Evolutionary conservation across 352 stramenopile genomes (phyloP).

Genomic region (Pythium guiyangense): DNA sequence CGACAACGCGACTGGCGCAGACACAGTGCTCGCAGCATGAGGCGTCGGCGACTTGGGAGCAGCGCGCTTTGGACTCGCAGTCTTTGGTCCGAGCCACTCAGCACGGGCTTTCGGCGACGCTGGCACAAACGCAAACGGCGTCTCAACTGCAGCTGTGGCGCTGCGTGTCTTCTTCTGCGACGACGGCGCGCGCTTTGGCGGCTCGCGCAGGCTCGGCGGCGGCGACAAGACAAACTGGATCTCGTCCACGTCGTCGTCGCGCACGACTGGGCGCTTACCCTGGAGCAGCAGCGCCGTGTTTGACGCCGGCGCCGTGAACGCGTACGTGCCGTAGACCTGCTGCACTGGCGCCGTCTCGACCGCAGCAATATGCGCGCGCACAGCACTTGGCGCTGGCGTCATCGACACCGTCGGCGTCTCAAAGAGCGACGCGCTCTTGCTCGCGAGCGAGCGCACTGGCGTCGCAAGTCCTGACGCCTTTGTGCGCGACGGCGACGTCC

Average conservation of each 20-base stretch:
- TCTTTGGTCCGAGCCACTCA: constrained; percentile 28
- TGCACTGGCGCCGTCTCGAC: not conserved
- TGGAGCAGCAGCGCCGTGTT: constrained; percentile 10
- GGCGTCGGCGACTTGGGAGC: constrained; percentile 11
- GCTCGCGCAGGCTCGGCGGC: constrained; percentile 47
- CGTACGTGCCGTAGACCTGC: constrained; percentile 29
- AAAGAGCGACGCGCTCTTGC: constrained; percentile 11
- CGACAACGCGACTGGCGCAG: no score
- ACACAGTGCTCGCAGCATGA: constrained; percentile 5
- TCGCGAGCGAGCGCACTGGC: not conserved
- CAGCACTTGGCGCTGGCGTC: constrained; percentile 19
- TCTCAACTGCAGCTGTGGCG: constrained; percentile 20
- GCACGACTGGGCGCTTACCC: constrained; percentile 8
- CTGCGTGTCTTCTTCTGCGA: constrained; percentile 19
- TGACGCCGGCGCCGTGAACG: constrained; percentile 46
- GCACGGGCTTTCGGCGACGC: constrained; percentile 48
- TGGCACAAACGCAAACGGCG: constrained; percentile 64
- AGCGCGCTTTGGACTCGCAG: constrained; percentile 14
- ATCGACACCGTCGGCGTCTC: constrained; percentile 32
- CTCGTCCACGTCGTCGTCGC: constrained; percentile 32
- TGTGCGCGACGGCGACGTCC: not conserved
- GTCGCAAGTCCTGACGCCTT: not conserved
- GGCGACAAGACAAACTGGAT: constrained; percentile 67
- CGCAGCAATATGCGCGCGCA: constrained; percentile 1
- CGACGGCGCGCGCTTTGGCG: constrained; percentile 33